Conservation (phyloP, 1,139 yeast genomes). For the Candida tropicalis region DNA sequence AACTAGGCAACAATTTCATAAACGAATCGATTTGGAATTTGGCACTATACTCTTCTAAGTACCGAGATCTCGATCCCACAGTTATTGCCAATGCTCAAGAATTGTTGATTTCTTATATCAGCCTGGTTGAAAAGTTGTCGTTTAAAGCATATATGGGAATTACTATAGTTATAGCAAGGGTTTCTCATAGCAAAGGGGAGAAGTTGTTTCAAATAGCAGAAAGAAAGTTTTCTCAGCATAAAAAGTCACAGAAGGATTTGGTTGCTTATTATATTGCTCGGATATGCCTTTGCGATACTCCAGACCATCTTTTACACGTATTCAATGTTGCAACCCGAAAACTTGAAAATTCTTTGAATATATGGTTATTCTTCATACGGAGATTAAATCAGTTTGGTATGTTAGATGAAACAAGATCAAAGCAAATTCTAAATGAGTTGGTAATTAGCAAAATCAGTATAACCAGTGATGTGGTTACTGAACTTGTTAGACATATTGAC, state of each 20-base stretch:
- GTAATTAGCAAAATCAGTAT: conserved; percentile 27
- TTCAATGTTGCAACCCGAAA: conserved; percentile 33
- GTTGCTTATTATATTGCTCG: conserved; percentile 29
- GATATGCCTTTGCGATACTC: conserved; percentile 29
- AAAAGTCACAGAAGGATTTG: conserved; percentile 20
- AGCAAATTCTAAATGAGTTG: conserved; percentile 30
- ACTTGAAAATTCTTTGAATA: conserved; percentile 26
- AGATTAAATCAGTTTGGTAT: conserved; percentile 37
- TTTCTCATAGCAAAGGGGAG: conserved; percentile 29
- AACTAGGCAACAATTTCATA: conserved; percentile 19
- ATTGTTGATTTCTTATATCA: conserved; percentile 24
- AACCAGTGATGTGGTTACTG: conserved; percentile 33
- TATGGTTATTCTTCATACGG: conserved; percentile 42
- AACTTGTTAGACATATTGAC: conserved; percentile 30
- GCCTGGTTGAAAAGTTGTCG: conserved; percentile 18
- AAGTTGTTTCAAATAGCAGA: conserved; percentile 33
- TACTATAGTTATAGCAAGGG: conserved; percentile 30
- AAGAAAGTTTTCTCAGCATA: conserved; percentile 20
- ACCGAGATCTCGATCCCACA: conserved; percentile 5
- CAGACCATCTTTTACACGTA: conserved; percentile 34
- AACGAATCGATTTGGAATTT: conserved; percentile 28
- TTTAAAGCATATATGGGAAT: conserved; percentile 45
- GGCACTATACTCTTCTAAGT: conserved; percentile 20
- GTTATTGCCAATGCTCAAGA: conserved; percentile 29
- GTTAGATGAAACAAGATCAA: conserved; percentile 32